Percentiles rank a stretch among this genome's conserved stretches.
Conservation (phyloP, 2,329 filamentous ascomycete species). For the Penicillium brasilianum region DNA sequence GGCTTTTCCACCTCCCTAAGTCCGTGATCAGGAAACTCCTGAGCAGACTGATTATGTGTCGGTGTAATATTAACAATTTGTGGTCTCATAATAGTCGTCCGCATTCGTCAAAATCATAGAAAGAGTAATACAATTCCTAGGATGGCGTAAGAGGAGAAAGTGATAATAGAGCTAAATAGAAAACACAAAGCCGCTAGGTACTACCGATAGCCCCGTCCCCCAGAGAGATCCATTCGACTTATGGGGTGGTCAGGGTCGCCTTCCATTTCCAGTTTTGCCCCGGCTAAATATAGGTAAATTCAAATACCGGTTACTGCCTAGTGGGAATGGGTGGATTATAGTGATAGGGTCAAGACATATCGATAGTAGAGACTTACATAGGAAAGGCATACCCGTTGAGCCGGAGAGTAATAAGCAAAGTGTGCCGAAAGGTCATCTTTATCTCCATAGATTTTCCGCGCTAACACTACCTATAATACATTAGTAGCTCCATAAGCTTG, state of each 20-base stretch:
- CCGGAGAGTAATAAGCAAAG: neutral
- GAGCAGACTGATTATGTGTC: neutral
- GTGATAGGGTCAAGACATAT: neutral
- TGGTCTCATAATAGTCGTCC: neutral
- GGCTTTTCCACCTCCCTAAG: neutral
- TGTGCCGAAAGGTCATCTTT: neutral
- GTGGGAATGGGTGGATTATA: neutral
- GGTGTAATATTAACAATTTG: constrained; percentile 3
- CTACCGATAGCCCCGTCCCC: neutral
- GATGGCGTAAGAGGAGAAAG: neutral
- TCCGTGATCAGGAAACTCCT: neutral
- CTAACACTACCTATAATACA: too few relatives aligned
- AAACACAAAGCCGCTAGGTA: neutral
- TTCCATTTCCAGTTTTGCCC: neutral
- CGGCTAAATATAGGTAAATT: neutral
- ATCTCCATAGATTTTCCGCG: neutral
- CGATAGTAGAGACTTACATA: neutral
- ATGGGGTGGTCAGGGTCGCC: neutral
- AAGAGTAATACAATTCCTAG: neutral
- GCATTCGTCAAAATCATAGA: neutral
- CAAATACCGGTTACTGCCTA: neutral
- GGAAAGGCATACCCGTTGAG: neutral
- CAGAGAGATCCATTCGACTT: neutral
- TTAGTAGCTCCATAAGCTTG: neutral
- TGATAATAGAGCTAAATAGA: neutral